phyloP scores from a whole-genome alignment of 2,329 filamentous ascomycete genomes.

The Fusarium avenaceum region DNA sequence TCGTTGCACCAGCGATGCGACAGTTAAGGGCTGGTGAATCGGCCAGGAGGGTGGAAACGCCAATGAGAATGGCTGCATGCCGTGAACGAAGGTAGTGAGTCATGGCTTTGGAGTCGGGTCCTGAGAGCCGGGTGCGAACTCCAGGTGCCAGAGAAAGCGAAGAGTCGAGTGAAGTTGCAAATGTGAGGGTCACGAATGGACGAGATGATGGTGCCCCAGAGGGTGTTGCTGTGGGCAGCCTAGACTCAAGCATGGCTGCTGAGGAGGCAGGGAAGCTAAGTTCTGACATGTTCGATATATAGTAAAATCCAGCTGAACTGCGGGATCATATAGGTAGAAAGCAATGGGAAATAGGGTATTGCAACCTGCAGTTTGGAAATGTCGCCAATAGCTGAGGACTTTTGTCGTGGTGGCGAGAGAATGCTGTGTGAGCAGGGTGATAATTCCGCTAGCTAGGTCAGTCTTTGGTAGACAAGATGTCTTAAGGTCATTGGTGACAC shows the following conservation, averaged over 20 bases:
- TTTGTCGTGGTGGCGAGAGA: background rate
- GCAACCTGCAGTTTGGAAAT: background rate
- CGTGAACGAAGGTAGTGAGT: constrained; percentile 88
- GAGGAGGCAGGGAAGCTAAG: constrained; percentile 53
- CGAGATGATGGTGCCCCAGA: constrained; percentile 23
- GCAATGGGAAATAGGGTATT: background rate
- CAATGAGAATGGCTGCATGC: constrained; percentile 88
- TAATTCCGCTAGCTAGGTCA: too few relatives aligned
- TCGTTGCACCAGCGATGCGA: constrained; percentile 72
- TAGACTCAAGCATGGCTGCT: constrained; percentile 52
- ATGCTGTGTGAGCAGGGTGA: background rate
- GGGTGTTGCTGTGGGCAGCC: constrained; percentile 48
- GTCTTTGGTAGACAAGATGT: too few relatives aligned
- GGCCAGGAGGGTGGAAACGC: constrained; percentile 84
- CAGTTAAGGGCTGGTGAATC: constrained; percentile 91
- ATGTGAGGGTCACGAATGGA: constrained; percentile 83
- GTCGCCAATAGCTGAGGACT: background rate
- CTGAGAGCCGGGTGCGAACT: constrained; percentile 85
- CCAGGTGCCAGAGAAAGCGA: constrained; percentile 82
- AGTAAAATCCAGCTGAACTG: background rate
- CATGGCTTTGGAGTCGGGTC: constrained; percentile 87
- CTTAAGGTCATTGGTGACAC: too few relatives aligned
- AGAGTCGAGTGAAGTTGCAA: constrained; percentile 90
- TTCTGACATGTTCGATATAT: constrained; percentile 51
- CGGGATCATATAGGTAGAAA: background rate